Conservation (phyloP, 2,329 filamentous ascomycete genomes). For the Penicillium sp. region DNA sequence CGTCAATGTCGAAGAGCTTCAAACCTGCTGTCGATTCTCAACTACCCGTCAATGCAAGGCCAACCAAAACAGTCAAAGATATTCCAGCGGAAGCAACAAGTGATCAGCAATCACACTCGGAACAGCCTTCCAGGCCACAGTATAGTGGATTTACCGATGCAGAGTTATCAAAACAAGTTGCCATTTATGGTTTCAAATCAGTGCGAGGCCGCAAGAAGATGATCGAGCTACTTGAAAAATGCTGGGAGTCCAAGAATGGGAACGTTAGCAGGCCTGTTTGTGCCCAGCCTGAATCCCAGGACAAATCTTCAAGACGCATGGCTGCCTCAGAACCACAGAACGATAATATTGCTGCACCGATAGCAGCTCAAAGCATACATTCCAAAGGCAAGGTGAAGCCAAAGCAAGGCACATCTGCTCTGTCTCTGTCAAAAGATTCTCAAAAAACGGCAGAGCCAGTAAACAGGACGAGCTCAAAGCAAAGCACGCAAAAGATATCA, state of each 20-base stretch:
- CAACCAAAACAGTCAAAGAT: constrained; percentile 1
- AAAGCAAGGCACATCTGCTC: too few species aligned
- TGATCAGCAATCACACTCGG: constrained; percentile 1
- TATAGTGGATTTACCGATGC: constrained; percentile 62
- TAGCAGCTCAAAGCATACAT: not conserved
- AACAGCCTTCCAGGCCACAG: constrained; percentile 48
- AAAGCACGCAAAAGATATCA: not conserved
- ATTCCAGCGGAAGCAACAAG: not conserved
- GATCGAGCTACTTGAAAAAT: constrained; percentile 67
- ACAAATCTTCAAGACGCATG: not conserved
- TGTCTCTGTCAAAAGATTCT: too few species aligned
- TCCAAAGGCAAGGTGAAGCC: not conserved
- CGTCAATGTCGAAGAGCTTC: not conserved
- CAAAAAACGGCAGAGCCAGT: too few species aligned
- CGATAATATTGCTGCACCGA: not conserved
- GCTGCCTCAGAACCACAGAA: not conserved
- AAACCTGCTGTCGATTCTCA: not conserved
- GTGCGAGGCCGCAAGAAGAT: constrained; percentile 66
- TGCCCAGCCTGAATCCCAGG: constrained; percentile 12
- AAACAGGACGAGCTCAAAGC: not conserved
- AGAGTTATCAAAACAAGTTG: constrained; percentile 61
- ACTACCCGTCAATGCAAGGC: not conserved
- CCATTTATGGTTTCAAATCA: constrained; percentile 68
- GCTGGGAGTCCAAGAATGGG: constrained; percentile 62
- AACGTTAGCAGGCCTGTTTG: constrained; percentile 22